Evolutionary conservation across 2,329 filamentous ascomycete species (phyloP), one percentile per base, ranked within the genome.

Genomic region (Alternaria sp.): DNA sequence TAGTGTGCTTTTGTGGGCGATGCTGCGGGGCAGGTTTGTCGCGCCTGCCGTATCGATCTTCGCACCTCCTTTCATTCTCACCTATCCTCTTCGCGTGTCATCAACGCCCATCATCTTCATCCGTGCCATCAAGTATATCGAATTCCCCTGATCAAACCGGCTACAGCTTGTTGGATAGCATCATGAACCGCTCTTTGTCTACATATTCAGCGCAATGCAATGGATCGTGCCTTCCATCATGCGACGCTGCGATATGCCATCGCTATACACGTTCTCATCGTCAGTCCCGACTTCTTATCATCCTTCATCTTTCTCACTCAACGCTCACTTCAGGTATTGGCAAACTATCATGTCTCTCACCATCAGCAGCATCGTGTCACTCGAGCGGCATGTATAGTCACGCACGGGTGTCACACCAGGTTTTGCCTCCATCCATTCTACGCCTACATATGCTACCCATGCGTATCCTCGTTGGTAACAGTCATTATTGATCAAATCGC

Each of bases 1-100:
- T 71, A 71, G 67, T 68, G 68, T 50, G 69, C 68, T 71, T 73
- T 71, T 72, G 69, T 75, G 74, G 71, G 75, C 67, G 70, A 61
- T 59, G 57, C 59, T 72, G 73, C 72, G 75, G 68, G 73, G 69
- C 64, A 60, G 70, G 69, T 44, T 46, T 20, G 45, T 64, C 41
- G 41, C 58, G 71, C 69, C 61, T 66, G 21, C 71, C 66, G 66
- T 72, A 69, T 20, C 18, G 12, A 26, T 21, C 6, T 14, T 46
- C n/a, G 45, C 51, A 53, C 44, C 28, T 30, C 44, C 33, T 55
- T 25, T 28, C 28, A 21, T 30, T 11, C 21, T 25, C 51, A 41
- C 1, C 21, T 44, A 9, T n/a, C n/a, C n/a, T 1, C 3, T 51
- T 5, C n/a, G 8, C 20, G 3, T 18, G n/a, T 9, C 51, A n/a